Conservation (phyloP, 2,329 filamentous ascomycete genomes). For the Corniculantispora saksenae region DNA sequence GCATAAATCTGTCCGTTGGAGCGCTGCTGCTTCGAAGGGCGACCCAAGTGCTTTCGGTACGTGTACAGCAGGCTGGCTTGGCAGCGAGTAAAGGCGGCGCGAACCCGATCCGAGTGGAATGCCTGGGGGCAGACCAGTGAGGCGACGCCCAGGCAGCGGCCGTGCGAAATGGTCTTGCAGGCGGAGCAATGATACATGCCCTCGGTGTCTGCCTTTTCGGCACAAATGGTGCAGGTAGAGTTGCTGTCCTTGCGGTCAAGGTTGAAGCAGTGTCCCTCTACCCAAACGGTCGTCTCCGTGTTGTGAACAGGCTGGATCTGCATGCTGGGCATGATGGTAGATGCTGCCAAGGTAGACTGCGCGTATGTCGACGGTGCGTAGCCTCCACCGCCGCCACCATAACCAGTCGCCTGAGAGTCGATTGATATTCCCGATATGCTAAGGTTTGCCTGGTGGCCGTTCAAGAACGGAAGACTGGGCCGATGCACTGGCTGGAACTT, state of each 20-base stretch:
- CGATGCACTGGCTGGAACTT: constrained; percentile 67
- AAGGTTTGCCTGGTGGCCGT: constrained; percentile 60
- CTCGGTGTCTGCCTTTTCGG: constrained; percentile 70
- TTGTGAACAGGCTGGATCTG: constrained; percentile 76
- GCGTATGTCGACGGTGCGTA: constrained; percentile 85
- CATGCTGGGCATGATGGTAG: constrained; percentile 84
- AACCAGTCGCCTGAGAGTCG: constrained; percentile 61
- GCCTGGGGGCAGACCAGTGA: constrained; percentile 65
- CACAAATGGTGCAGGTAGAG: constrained; percentile 71
- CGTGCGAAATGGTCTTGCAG: constrained; percentile 60
- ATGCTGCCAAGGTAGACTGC: constrained; percentile 81
- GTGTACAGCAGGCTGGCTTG: constrained; percentile 67
- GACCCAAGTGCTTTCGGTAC: constrained; percentile 63
- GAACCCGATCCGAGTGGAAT: constrained; percentile 62
- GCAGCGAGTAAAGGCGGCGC: constrained; percentile 65
- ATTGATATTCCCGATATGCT: constrained; percentile 62
- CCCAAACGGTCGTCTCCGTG: constrained; percentile 79
- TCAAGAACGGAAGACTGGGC: constrained; percentile 73
- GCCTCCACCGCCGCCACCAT: constrained; percentile 59
- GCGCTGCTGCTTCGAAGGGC: constrained; percentile 62
- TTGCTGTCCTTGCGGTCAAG: constrained; percentile 61
- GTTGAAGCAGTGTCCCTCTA: constrained; percentile 80
- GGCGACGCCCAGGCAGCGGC: constrained; percentile 61
- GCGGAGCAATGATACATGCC: constrained; percentile 74
- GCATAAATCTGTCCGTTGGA: constrained; percentile 60